Conservation (phyloP, 2,329 filamentous ascomycete species). For the Penicillium expansum region DNA sequence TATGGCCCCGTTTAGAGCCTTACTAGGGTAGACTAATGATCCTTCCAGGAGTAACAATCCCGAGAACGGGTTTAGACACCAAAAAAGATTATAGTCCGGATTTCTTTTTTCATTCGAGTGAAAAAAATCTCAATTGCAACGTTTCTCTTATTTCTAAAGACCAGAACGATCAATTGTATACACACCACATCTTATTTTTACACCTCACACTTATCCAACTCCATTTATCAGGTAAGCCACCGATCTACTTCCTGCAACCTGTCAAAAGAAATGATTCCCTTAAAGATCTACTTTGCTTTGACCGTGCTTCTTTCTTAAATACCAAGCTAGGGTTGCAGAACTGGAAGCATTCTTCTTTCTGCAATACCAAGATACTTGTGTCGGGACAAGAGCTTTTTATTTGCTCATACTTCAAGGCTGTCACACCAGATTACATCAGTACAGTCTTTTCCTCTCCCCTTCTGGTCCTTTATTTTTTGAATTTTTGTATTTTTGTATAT, state of each 20-base stretch:
- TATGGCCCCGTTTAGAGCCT: slow-evolving; percentile 1
- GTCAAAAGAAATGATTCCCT: slow-evolving; percentile 1
- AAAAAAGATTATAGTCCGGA: neutral
- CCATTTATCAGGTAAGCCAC: slow-evolving; percentile 15
- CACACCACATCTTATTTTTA: neutral
- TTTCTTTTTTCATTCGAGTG: neutral
- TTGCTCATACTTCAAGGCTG: slow-evolving; percentile 3
- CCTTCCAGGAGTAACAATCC: neutral
- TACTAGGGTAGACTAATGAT: slow-evolving; percentile 5
- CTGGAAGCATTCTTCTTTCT: slow-evolving; percentile 15
- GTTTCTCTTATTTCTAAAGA: neutral
- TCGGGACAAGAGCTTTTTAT: slow-evolving; percentile 5
- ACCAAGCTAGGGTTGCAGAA: slow-evolving; percentile 17
- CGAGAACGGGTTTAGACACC: neutral
- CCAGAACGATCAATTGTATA: neutral
- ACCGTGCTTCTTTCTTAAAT: neutral
- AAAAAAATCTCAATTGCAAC: neutral
- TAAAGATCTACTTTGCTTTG: neutral
- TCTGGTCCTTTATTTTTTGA: slow-evolving; percentile 1
- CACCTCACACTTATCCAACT: neutral
- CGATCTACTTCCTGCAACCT: neutral
- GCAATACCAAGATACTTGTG: slow-evolving; percentile 19
- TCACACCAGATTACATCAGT: slow-evolving; percentile 26
- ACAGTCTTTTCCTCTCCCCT: slow-evolving; percentile 16
- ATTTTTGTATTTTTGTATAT: slow-evolving; percentile 2